Evolutionary conservation across 106 monocot species (phyloP).

Genomic region (Amphibolis antarctica): DNA sequence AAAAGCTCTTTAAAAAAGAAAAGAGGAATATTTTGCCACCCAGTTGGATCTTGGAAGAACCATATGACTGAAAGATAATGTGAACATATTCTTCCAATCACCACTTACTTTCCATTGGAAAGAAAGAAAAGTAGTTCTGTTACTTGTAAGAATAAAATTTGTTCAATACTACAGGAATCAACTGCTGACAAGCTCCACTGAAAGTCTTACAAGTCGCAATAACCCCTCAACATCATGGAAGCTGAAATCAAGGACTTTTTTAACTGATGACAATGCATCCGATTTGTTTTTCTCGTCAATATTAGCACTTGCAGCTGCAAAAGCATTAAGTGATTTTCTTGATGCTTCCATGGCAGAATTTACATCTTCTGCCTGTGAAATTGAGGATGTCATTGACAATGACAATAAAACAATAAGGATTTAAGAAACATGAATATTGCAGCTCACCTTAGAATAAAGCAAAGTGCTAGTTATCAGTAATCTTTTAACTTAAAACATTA

Average conservation of each 20-base stretch:
- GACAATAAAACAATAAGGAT: neutral
- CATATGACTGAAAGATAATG: neutral
- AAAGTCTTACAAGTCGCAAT: conserved; percentile 40
- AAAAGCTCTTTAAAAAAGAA: conserved; percentile 2
- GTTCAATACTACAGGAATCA: neutral
- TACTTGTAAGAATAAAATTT: conserved; percentile 2
- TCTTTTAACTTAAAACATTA: too few relatives aligned
- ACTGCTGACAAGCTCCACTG: conserved; percentile 38
- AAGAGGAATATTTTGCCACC: neutral
- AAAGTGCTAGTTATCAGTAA: too few relatives aligned
- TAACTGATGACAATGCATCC: conserved; percentile 44
- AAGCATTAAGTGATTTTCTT: conserved; percentile 55
- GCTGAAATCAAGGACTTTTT: conserved; percentile 44
- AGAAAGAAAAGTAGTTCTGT: too few relatives aligned
- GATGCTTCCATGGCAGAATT: conserved; percentile 81
- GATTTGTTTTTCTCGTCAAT: conserved; percentile 17
- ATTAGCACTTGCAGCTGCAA: conserved; percentile 35
- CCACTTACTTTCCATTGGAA: neutral
- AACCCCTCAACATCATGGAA: conserved; percentile 55
- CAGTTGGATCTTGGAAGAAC: neutral
- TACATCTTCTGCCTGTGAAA: conserved; percentile 54
- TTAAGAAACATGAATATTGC: neutral
- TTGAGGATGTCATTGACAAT: neutral
- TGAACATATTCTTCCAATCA: neutral
- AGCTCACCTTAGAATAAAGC: too few relatives aligned